A percentile compares a stretch with the other conserved stretches of the same genome.
Evolutionary conservation across 208 protist genomes (phyloP).

Genomic region (Trypanosoma melophagium): DNA sequence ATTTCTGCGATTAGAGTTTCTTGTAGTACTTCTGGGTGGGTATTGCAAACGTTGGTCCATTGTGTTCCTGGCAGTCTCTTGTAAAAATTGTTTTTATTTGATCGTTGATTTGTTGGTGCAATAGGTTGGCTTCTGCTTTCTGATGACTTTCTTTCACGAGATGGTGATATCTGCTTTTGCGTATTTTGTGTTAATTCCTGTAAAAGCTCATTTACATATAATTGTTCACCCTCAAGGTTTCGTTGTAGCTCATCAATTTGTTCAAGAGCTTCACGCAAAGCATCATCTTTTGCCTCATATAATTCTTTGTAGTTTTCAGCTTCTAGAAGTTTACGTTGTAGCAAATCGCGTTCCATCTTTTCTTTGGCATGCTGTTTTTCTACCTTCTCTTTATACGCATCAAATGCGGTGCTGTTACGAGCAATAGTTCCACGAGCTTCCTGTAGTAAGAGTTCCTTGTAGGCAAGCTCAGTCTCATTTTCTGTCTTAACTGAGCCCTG

Average conservation of each 20-base stretch:
- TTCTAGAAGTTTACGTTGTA: conserved; percentile 13
- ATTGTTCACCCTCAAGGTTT: conserved; percentile 18
- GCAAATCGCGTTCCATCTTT: not conserved
- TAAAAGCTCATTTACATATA: conserved; percentile 20
- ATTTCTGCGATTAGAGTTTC: conserved; percentile 12
- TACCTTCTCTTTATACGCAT: conserved; percentile 7
- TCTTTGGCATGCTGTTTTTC: not conserved
- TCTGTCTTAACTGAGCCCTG: not conserved
- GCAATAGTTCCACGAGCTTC: not conserved
- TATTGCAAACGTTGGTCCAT: conserved; percentile 10
- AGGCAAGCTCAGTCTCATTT: not conserved
- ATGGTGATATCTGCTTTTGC: not conserved
- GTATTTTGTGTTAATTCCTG: conserved; percentile 7
- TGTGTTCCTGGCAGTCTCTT: conserved; percentile 13
- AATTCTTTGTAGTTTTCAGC: conserved; percentile 18
- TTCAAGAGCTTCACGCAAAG: conserved; percentile 19
- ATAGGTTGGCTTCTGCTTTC: not conserved
- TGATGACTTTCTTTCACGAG: not conserved
- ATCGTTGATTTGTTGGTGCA: not conserved
- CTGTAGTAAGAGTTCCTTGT: conserved; percentile 11
- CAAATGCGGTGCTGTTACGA: not conserved
- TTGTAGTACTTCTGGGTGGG: conserved; percentile 1
- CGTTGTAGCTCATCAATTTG: conserved; percentile 25
- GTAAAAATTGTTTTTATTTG: conserved; percentile 4
- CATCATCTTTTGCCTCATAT: conserved; percentile 20